phyloP scores from a whole-genome alignment of 2,329 filamentous ascomycete genomes.

The Grosmannia huntii region DNA sequence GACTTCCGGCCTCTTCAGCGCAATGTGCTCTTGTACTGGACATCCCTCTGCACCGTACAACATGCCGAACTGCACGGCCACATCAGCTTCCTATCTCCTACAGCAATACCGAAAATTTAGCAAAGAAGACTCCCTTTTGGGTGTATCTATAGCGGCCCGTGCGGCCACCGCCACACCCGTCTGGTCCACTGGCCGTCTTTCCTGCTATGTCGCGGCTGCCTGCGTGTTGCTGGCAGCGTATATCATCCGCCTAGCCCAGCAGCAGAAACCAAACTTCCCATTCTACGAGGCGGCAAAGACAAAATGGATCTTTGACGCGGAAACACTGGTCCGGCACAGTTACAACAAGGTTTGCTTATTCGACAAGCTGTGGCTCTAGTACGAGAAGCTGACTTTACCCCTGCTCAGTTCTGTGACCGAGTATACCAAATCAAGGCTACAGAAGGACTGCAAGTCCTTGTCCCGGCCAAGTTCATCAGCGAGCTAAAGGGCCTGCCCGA shows the following conservation, averaged over 20 bases:
- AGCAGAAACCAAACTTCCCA: slow-evolving; percentile 22
- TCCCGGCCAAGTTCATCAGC: slow-evolving; percentile 29
- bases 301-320: slow-evolving; percentile 39
- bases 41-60: not conserved
- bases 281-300: slow-evolving; percentile 34
- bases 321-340: slow-evolving; percentile 33
- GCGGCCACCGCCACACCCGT: slow-evolving; percentile 13
- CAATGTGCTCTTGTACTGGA: not conserved
- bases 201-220: slow-evolving; percentile 28
- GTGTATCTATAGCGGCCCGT: slow-evolving; percentile 16
- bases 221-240: slow-evolving; percentile 24
- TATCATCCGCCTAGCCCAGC: slow-evolving; percentile 23
- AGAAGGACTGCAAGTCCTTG: slow-evolving; percentile 34
- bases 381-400: too few relatives aligned
- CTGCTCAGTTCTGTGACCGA: slow-evolving; percentile 30
- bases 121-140: slow-evolving; percentile 13
- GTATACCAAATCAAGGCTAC: slow-evolving; percentile 39
- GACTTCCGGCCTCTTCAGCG: not conserved
- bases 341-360: slow-evolving; percentile 28
- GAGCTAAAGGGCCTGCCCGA: slow-evolving; percentile 36
- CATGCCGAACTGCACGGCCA: slow-evolving; percentile 14
- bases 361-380: not conserved
- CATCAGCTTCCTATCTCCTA: slow-evolving; percentile 8
- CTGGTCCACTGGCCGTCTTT: slow-evolving; percentile 18
- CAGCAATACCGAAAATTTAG: slow-evolving; percentile 12